Evolutionary conservation across 202 grass and related monocot genomes (phyloP), one percentile per base, ranked within the genome.

Genomic region (Cymbopogon flexuosus): DNA sequence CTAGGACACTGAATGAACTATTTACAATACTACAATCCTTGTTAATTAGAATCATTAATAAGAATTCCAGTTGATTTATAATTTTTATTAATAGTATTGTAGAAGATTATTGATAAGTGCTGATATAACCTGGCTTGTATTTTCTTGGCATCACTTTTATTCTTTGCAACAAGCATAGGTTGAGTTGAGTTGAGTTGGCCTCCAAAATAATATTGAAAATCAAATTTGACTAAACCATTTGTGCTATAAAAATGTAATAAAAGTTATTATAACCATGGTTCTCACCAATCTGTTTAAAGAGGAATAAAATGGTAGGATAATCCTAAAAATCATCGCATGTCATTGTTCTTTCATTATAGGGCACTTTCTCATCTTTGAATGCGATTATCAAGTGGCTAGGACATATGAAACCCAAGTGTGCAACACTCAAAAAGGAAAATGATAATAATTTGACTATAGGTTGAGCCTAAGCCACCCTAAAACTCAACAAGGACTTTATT

Each of bases 141-240:
- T 16, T 61, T 60, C 0, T 40, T 40, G 0, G 0, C 5, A 2
- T 13, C 7, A 23, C 56, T 22, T 21, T 3, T 21, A 35, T 75
- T 36, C 1, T 2, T 14, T 0, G 3, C 1, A 2, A 16, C 34
- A 78, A 5, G 2, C 3, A 6, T 41, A 41, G 39, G 39, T 41
- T 46, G 6, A 8, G 13, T 79, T 45, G 41, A 66, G 45, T 79
- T 56, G 52, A 60, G 3, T 75, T 60, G 31, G 12, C 8, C 45
- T 68, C 11, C 2, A 5, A n/a, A 69, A 24, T 75, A 27, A 24
- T 76, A 41, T 61, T 0, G 0, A 3, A 60, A 58, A 75, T 1
- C 3, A 16, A 41, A 0, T 3, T 27, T 39, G 24, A 0, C 0
- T 1, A 0, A 36, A 5, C 29, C 19, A 0, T 13, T 1, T 6